A percentile compares a stretch with the other conserved stretches of the same genome.
Conservation (phyloP, 441 rosid genomes). For the Hura crepitans region DNA sequence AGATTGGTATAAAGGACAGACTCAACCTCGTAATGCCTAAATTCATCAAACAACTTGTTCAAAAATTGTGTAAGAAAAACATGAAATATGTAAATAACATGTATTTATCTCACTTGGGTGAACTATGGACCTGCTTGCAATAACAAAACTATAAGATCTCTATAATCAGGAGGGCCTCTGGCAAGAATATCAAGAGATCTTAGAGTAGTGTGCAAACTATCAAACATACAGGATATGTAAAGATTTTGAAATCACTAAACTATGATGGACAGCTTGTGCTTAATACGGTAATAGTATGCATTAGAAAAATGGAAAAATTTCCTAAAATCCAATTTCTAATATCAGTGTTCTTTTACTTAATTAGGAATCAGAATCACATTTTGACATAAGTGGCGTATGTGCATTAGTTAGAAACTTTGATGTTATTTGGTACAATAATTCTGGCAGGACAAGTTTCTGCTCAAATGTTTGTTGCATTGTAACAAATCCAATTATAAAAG, state of each 20-base stretch:
- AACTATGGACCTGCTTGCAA: slow-evolving; percentile 98
- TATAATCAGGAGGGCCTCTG: slow-evolving; percentile 87
- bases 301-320: too few relatives aligned
- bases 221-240: slow-evolving; percentile 37
- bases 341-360: too few relatives aligned
- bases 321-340: too few relatives aligned
- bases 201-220: slow-evolving; percentile 91
- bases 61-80: slow-evolving; percentile 24
- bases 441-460: slow-evolving; percentile 91
- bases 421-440: slow-evolving; percentile 88
- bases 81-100: slow-evolving; percentile 18
- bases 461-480: slow-evolving; percentile 94
- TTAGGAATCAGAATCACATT: too few relatives aligned
- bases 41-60: slow-evolving; percentile 3
- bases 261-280: too few relatives aligned
- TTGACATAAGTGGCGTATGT: too few relatives aligned
- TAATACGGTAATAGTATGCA: too few relatives aligned
- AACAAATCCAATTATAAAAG: slow-evolving; percentile 93
- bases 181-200: slow-evolving; percentile 90
- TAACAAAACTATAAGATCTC: slow-evolving; percentile 93
- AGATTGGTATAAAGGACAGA: too few relatives aligned
- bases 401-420: slow-evolving; percentile 50
- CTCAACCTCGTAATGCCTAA: too few relatives aligned
- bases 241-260: too few relatives aligned
- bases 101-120: slow-evolving; percentile 65